Conservation (phyloP, 2,329 filamentous ascomycete species). For the Calonectria naviculata region DNA sequence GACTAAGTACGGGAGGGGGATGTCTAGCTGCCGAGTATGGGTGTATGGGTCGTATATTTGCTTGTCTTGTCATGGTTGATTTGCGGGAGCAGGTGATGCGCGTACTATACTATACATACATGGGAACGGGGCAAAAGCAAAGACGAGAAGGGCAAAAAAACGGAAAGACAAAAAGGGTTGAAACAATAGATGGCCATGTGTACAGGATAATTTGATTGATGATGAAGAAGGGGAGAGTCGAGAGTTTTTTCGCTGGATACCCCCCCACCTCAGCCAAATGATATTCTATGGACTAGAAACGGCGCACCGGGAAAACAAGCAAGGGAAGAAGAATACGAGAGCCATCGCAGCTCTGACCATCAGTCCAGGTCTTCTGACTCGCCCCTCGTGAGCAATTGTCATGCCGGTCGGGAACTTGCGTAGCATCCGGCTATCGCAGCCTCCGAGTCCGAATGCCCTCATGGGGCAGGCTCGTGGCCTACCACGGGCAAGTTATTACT, state of each 20-base stretch:
- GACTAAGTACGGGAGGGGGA: neutral
- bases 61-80: constrained; percentile 21
- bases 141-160: neutral
- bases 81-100: constrained; percentile 22
- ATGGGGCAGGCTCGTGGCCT: neutral
- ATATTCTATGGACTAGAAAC: neutral
- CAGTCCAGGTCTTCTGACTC: neutral
- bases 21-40: constrained; percentile 15
- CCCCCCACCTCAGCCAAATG: neutral
- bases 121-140: constrained; percentile 7
- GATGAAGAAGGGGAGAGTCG: neutral
- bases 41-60: constrained; percentile 20
- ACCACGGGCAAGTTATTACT: constrained; percentile 6
- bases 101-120: constrained; percentile 21
- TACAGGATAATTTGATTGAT: constrained; percentile 2
- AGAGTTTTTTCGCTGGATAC: constrained; percentile 1
- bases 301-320: neutral
- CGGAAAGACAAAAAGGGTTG: constrained; percentile 2
- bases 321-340: neutral
- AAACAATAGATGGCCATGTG: neutral
- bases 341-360: neutral
- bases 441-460: constrained; percentile 23
- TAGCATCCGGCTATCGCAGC: neutral
- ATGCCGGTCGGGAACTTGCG: neutral
- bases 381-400: constrained; percentile 4